phyloP scores from a whole-genome alignment of 2,329 filamentous ascomycete species.

The Exophiala oligosperma region DNA sequence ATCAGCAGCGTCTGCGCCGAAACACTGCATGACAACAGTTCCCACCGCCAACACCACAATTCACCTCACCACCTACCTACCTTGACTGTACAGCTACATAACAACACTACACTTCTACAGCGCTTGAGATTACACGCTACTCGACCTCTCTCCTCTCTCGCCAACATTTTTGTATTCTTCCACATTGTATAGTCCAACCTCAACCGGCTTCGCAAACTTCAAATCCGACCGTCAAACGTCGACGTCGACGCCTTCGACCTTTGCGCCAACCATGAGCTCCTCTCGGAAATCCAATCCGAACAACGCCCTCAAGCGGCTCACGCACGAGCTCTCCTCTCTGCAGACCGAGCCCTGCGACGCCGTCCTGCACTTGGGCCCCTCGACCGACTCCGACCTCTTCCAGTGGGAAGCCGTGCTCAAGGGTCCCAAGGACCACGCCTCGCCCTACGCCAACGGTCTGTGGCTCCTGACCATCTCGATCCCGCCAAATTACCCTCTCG shows the following conservation, averaged over 20 bases:
- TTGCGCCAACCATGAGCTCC: background rate
- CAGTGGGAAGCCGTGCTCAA: conserved; percentile 62
- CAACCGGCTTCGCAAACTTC: no score
- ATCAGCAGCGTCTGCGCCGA: background rate
- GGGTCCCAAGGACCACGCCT: conserved; percentile 44
- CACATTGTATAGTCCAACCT: background rate
- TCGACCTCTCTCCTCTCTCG: background rate
- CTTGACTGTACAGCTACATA: background rate
- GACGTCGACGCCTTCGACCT: no score
- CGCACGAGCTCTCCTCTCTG: conserved; percentile 62
- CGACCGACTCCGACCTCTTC: conserved; percentile 58
- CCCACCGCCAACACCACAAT: background rate
- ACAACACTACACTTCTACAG: background rate
- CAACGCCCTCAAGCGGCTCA: conserved; percentile 57
- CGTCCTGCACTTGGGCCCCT: conserved; percentile 57
- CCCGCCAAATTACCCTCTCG: conserved; percentile 74
- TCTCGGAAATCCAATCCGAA: conserved; percentile 13
- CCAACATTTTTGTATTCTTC: background rate
- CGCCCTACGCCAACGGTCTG: conserved; percentile 58
- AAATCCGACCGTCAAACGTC: no score
- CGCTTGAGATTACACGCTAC: background rate
- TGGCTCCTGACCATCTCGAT: conserved; percentile 81
- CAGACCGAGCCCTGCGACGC: conserved; percentile 56
- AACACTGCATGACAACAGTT: background rate
- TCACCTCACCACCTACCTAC: background rate